Evolutionary conservation across 2,329 filamentous ascomycete genomes (phyloP).

Genomic region (Colletotrichum sp.): DNA sequence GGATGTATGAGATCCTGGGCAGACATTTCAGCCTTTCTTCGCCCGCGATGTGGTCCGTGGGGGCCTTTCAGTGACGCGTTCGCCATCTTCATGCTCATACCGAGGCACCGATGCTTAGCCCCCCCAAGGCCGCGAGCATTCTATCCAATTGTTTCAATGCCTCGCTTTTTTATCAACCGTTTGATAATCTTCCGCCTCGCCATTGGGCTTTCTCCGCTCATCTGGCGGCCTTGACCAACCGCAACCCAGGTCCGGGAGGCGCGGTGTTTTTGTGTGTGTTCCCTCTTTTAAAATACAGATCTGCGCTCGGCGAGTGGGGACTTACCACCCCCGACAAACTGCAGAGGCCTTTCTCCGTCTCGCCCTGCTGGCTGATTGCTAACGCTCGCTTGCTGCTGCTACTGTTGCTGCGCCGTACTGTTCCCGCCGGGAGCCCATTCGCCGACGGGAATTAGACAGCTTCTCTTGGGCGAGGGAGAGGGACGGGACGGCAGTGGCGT

Average conservation of each 20-base stretch:
- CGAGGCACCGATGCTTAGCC: background rate
- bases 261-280: background rate
- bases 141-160: background rate
- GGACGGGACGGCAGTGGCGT: background rate
- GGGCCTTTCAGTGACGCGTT: background rate
- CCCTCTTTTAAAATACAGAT: background rate
- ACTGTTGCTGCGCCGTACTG: background rate
- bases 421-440: background rate
- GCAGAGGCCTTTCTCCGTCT: background rate
- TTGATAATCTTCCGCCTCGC: background rate
- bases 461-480: background rate
- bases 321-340: background rate
- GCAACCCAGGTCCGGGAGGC: background rate
- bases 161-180: background rate
- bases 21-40: background rate
- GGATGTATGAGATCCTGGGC: background rate
- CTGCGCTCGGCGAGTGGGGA: background rate
- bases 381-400: background rate
- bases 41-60: background rate
- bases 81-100: background rate
- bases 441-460: background rate
- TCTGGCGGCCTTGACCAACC: background rate
- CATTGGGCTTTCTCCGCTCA: background rate
- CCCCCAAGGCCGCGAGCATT: background rate
- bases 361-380: background rate